Evolutionary conservation across 2,329 filamentous ascomycete species (phyloP), one percentile per base, ranked within the genome.

Genomic region (Lasiodiplodia sp.): DNA sequence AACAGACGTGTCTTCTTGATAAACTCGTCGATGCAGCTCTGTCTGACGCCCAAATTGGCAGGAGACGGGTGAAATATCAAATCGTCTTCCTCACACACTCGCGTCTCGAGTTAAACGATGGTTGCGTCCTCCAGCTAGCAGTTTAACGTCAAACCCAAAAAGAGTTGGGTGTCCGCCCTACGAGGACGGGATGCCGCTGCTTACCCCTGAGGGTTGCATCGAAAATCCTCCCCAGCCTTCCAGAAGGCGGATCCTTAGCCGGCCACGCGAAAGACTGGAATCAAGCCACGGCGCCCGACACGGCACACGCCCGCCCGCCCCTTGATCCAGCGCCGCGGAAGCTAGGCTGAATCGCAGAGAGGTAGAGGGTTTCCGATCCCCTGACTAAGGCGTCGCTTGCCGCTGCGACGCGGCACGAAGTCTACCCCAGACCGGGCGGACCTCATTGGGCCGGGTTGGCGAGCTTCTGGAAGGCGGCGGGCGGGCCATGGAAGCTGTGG

Each of bases 91-190:
- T 64, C 60, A 38, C 34, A 64, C 60, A 64, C 8, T 28, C 60
- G 47, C 60, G 60, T 64, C 47, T 64, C 60, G 60, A 52, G 60
- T 64, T 64, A 64, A 64, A 64, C 60, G 60, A 64, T 52, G 47
- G 51, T 52, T 52, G 60, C 28, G 34, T 52, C 31, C 47, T 64
- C 60, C 38, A 52, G 44, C 5, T 51, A n/a, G 51, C 52, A 34
- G 28, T 49, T 64, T 52, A 64, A 64, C 47, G 28, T 37, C 60
- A 38, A 64, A 52, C 44, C 40, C 60, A 47, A 52, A 64, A 52
- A 64, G 16, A 38, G 51, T 25, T 38, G 44, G 60, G 47, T 21
- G 47, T 21, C 44, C 47, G 47, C 60, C 60, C 60, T 64, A 25
- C 23, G 40, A 52, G 60, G 44, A 51, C 37, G 60, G 60, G 28